A percentile compares a stretch with the other conserved stretches of the same genome.
Conservation (phyloP, 106 monocot species). For the Gastrodia elata region DNA sequence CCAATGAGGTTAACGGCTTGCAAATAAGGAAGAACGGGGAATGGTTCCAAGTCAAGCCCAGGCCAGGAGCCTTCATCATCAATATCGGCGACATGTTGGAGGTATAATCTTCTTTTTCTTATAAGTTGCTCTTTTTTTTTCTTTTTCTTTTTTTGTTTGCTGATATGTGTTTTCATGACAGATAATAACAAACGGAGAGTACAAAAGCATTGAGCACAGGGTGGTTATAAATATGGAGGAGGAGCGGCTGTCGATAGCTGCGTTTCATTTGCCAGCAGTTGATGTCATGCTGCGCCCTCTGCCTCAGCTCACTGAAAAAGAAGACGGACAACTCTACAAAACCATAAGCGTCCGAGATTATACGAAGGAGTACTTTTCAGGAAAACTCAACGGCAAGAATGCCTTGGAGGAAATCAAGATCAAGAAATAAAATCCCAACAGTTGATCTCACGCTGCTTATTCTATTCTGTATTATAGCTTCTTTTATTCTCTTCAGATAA, state of each 20-base stretch:
- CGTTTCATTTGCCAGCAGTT: slow-evolving; percentile 19
- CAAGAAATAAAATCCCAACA: neutral
- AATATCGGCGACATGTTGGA: slow-evolving; percentile 11
- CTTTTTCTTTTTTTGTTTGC: neutral
- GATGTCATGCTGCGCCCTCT: slow-evolving; percentile 25
- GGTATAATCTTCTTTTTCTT: neutral
- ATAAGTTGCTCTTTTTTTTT: neutral
- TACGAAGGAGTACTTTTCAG: neutral
- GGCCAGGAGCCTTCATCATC: slow-evolving; percentile 1
- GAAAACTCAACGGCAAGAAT: slow-evolving; percentile 17
- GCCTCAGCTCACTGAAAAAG: neutral
- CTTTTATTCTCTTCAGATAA: too few species aligned
- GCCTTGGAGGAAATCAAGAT: slow-evolving; percentile 10
- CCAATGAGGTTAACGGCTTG: slow-evolving; percentile 10
- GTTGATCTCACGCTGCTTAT: too few species aligned
- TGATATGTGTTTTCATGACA: slow-evolving; percentile 1
- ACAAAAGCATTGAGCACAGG: slow-evolving; percentile 75
- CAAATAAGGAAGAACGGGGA: slow-evolving; percentile 11
- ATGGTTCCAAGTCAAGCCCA: slow-evolving; percentile 6
- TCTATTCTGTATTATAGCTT: too few species aligned
- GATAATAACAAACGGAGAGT: slow-evolving; percentile 58
- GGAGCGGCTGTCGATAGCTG: slow-evolving; percentile 46
- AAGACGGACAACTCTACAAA: slow-evolving; percentile 7
- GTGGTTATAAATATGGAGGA: slow-evolving; percentile 29
- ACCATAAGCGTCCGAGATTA: neutral